Evolutionary conservation across 345 rosid genomes (phyloP).

Genomic region (Carallia pectinifolia): DNA sequence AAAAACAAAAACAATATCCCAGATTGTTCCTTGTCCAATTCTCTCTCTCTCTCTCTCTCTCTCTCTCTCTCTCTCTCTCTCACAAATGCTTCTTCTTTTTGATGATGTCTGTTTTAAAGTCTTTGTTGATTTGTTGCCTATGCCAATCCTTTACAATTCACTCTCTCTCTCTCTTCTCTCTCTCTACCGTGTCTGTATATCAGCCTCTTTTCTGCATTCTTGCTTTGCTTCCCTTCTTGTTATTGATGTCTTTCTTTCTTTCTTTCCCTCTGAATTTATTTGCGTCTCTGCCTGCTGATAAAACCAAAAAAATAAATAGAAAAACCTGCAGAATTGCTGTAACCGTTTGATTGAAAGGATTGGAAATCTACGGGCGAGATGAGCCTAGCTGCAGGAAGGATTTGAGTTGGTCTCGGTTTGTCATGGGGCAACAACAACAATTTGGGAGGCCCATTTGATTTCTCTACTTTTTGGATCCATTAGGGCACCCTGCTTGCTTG

Average conservation of each 20-base stretch:
- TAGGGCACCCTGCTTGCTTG: no score
- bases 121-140: not conserved
- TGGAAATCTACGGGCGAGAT: not conserved
- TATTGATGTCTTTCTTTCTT: not conserved
- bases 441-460: no score
- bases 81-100: not conserved
- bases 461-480: no score
- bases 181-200: not conserved
- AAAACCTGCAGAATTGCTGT: not conserved
- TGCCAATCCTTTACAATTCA: not conserved
- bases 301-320: no score
- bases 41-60: no score
- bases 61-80: not conserved
- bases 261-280: not conserved
- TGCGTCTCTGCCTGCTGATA: not conserved
- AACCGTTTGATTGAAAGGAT: not conserved
- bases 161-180: not conserved
- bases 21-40: constrained; percentile 1
- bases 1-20: constrained; percentile 3
- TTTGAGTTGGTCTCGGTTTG: no score
- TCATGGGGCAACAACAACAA: no score
- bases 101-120: not conserved
- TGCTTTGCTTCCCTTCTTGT: not conserved
- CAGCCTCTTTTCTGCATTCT: not conserved
- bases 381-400: no score